A percentile compares a stretch with the other conserved stretches of the same genome.
Evolutionary conservation across 257 asterid species (phyloP).

Genomic region (Nemophila menziesii): DNA sequence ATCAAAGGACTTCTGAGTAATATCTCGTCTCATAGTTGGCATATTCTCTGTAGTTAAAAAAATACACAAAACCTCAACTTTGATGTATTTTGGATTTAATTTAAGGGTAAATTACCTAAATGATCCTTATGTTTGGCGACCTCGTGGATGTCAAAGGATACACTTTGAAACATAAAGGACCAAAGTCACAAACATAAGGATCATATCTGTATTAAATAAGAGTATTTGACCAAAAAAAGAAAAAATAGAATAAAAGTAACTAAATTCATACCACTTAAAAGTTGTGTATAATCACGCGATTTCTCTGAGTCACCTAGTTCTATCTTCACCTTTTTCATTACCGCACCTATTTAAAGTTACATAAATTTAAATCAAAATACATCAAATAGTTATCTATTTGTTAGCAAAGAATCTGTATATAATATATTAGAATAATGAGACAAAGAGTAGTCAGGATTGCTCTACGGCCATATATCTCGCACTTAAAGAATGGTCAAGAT

Average conservation of each 20-base stretch:
- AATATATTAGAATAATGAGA: too few species aligned
- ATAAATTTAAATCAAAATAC: background rate
- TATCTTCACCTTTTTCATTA: background rate
- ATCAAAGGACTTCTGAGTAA: too few species aligned
- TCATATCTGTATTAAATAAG: too few species aligned
- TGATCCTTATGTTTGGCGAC: too few species aligned
- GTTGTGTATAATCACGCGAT: slow-evolving; percentile 1
- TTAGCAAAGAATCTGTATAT: background rate
- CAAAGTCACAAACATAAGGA: too few species aligned
- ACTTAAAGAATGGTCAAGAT: background rate
- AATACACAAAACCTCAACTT: background rate
- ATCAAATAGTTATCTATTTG: background rate
- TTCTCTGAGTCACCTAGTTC: slow-evolving; percentile 3
- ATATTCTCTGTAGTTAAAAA: background rate
- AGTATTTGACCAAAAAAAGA: too few species aligned
- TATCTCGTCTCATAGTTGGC: background rate
- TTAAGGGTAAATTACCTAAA: too few species aligned
- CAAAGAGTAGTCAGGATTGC: too few species aligned
- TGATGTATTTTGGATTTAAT: background rate
- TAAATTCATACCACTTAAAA: slow-evolving; percentile 8
- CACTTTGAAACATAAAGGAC: too few species aligned
- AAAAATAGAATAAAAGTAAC: slow-evolving; percentile 3
- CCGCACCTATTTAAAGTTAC: background rate
- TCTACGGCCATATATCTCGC: too few species aligned
- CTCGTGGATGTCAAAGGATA: too few species aligned